phyloP scores from a whole-genome alignment of 768 basidiomycete genomes.

The Sistotremastrum suecicum region DNA sequence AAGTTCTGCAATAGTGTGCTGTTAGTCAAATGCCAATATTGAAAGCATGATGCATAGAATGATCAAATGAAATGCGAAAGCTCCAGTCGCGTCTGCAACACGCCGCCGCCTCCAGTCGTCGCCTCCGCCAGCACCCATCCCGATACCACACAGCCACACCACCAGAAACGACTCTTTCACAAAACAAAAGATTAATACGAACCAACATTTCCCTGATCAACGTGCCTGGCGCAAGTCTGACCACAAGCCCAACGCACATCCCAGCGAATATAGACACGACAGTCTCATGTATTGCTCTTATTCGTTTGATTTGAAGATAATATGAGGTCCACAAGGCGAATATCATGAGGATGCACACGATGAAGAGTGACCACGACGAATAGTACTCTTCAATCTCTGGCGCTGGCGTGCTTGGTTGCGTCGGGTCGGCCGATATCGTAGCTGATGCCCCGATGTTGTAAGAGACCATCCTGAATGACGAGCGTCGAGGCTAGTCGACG shows the following conservation, averaged over 20 bases:
- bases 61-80: too few species aligned
- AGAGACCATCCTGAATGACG: too few species aligned
- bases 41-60: too few species aligned
- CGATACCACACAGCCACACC: too few species aligned
- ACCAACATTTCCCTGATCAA: constrained; percentile 98
- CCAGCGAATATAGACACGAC: constrained; percentile 91
- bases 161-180: too few species aligned
- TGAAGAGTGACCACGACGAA: constrained; percentile 88
- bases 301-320: constrained; percentile 93
- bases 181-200: constrained; percentile 23
- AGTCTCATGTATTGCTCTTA: constrained; percentile 92
- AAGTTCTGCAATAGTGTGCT: constrained; percentile 50
- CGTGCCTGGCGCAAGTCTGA: constrained; percentile 81
- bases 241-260: constrained; percentile 87
- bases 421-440: too few species aligned
- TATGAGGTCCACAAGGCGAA: constrained; percentile 93
- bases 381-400: constrained; percentile 77
- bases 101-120: neutral
- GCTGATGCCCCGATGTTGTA: too few species aligned
- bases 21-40: neutral
- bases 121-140: too few species aligned
- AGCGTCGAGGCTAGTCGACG: too few species aligned
- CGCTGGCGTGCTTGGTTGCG: too few species aligned
- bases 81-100: neutral
- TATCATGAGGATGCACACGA: constrained; percentile 84